Conservation (phyloP, 371 early-diverging fungal genomes). For the Lichtheimia ramosa region DNA sequence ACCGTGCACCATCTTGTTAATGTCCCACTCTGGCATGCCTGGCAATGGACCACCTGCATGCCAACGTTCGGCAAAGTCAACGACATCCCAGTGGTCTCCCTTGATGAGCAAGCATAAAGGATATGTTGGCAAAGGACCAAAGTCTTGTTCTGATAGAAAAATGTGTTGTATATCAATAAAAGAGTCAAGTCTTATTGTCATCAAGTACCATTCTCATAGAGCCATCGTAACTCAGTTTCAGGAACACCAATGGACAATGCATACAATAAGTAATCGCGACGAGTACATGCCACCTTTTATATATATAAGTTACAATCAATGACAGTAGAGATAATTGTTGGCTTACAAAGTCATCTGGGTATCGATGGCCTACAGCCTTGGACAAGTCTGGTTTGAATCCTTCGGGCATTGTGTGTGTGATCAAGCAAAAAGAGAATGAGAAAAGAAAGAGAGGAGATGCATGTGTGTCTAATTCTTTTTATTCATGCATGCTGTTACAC, state of each 20-base stretch:
- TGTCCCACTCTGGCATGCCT: constrained; percentile 67
- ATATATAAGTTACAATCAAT: not conserved
- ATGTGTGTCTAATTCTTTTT: not conserved
- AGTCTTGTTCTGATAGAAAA: constrained; percentile 1
- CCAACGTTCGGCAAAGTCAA: constrained; percentile 50
- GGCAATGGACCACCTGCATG: constrained; percentile 37
- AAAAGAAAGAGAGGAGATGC: not conserved
- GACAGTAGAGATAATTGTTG: not conserved
- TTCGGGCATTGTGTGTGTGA: constrained; percentile 2
- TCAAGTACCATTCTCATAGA: constrained; percentile 62
- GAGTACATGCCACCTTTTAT: constrained; percentile 54
- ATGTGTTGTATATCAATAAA: too few species aligned
- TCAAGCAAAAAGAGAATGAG: not conserved
- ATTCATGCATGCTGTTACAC: too few species aligned
- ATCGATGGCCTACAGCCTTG: constrained; percentile 54
- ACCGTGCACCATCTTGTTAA: constrained; percentile 71
- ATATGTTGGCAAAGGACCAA: constrained; percentile 70
- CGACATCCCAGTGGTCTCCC: constrained; percentile 58
- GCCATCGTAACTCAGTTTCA: constrained; percentile 57
- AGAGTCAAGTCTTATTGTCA: too few species aligned
- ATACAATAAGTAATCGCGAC: constrained; percentile 70
- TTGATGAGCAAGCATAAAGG: constrained; percentile 62
- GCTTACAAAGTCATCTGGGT: constrained; percentile 24
- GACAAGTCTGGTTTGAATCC: constrained; percentile 41
- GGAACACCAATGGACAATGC: constrained; percentile 67